These are phyloP conservation scores for Agrocybe chaxingu DNA, from an alignment of 768 basidiomycete genomes.

Conservation along the genomic window DNA sequence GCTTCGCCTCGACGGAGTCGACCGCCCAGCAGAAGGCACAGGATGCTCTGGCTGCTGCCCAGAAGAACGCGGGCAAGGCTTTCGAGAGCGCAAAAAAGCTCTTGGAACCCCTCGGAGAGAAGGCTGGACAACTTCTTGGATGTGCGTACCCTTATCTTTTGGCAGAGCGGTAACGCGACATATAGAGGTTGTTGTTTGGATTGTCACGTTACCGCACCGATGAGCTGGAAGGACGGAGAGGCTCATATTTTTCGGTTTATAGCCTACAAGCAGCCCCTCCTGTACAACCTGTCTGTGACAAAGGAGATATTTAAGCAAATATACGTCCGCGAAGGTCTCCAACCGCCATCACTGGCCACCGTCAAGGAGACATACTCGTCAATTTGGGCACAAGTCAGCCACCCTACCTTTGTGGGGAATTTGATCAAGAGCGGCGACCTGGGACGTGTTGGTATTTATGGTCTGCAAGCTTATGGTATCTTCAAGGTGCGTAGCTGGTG, in stretches of 20 bases:
- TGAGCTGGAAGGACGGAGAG: too few relatives aligned
- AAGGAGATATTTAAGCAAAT: constrained; percentile 76
- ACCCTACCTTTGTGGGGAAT: constrained; percentile 59
- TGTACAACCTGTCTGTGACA: constrained; percentile 76
- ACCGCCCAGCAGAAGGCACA: constrained; percentile 68
- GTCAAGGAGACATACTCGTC: constrained; percentile 59
- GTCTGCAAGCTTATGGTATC: constrained; percentile 84
- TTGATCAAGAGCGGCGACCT: constrained; percentile 62
- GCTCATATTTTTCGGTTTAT: neutral
- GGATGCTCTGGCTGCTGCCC: constrained; percentile 56
- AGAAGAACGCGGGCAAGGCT: constrained; percentile 53
- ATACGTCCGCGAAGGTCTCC: constrained; percentile 67
- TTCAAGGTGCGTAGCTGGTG: constrained; percentile 59
- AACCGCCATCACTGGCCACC: constrained; percentile 60
- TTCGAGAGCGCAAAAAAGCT: constrained; percentile 48
- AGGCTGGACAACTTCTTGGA: constrained; percentile 52
- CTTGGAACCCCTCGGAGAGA: constrained; percentile 46
- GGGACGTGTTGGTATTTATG: constrained; percentile 68
- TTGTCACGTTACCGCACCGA: too few relatives aligned
- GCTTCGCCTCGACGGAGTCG: constrained; percentile 42
- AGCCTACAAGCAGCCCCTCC: constrained; percentile 74
- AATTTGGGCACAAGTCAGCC: constrained; percentile 60
- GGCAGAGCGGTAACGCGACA: neutral
- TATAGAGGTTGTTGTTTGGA: too few relatives aligned
- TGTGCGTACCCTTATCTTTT: constrained; percentile 22